Evolutionary conservation across 306 rosid genomes (phyloP).

Genomic region (Trichosanthes truncata): DNA sequence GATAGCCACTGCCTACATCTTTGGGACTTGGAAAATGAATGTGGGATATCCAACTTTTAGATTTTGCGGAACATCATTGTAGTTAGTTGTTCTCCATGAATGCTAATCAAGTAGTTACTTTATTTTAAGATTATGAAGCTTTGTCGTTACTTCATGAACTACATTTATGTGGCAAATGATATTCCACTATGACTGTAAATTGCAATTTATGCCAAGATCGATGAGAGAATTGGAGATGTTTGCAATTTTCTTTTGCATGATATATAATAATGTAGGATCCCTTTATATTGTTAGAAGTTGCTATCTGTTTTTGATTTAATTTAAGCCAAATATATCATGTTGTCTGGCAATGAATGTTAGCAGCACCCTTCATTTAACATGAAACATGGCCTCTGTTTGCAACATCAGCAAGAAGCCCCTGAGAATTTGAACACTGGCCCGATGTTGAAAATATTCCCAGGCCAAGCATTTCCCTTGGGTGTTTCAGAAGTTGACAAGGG

Average conservation of each 20-base stretch:
- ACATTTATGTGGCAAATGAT: background rate
- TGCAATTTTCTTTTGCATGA: background rate
- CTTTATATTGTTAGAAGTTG: background rate
- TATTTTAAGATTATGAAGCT: background rate
- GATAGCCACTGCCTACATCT: background rate
- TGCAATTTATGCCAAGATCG: background rate
- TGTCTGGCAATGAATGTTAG: background rate
- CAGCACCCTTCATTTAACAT: background rate
- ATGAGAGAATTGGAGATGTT: background rate
- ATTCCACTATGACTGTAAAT: background rate
- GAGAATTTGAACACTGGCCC: slow-evolving; percentile 29
- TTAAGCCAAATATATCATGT: background rate
- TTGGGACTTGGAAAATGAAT: background rate
- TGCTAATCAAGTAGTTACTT: background rate
- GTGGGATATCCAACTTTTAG: background rate
- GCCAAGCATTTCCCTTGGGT: slow-evolving; percentile 81
- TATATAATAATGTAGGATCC: background rate
- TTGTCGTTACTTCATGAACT: background rate
- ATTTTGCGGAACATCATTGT: background rate
- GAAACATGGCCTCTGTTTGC: slow-evolving; percentile 16
- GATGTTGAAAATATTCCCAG: slow-evolving; percentile 46
- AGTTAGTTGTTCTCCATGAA: background rate
- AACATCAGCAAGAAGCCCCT: slow-evolving; percentile 50
- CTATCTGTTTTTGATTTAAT: background rate
- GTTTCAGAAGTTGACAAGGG: slow-evolving; percentile 69